Evolutionary conservation across 306 rosid genomes (phyloP).

Genomic region (Cicer chorassanicum): DNA sequence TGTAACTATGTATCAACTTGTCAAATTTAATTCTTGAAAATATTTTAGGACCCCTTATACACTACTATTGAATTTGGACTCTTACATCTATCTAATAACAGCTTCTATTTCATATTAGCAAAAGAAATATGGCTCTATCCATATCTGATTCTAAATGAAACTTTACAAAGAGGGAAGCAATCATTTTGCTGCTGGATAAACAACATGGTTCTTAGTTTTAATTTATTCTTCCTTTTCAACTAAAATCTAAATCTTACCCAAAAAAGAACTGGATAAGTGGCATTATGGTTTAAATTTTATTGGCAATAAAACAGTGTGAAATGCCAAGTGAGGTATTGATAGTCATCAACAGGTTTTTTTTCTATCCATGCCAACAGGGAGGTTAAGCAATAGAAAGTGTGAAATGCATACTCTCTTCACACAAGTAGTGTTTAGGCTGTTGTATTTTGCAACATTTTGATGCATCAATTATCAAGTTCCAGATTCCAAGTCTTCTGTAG

Average conservation of each 20-base stretch:
- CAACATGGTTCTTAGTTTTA: neutral
- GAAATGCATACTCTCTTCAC: no score
- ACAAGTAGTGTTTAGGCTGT: no score
- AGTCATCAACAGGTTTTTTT: neutral
- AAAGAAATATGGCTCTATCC: neutral
- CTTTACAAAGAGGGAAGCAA: slow-evolving; percentile 23
- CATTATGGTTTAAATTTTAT: slow-evolving; percentile 5
- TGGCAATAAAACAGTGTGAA: neutral
- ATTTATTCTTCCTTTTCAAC: slow-evolving; percentile 1
- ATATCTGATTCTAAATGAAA: slow-evolving; percentile 34
- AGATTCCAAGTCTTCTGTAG: no score
- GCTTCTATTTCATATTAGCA: slow-evolving; percentile 14
- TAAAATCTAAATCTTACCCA: slow-evolving; percentile 7
- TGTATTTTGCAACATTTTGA: no score
- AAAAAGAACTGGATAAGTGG: neutral
- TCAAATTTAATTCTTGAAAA: neutral
- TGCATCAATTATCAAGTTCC: no score
- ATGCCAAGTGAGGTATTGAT: neutral
- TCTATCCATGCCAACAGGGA: no score
- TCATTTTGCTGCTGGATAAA: neutral
- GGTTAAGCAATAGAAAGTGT: no score
- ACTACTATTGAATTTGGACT: neutral
- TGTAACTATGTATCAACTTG: neutral
- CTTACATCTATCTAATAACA: slow-evolving; percentile 9
- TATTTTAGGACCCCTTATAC: slow-evolving; percentile 43